Percentiles rank a stretch among this genome's conserved stretches.
Evolutionary conservation across 2,329 filamentous ascomycete species (phyloP).

Genomic region (Beauveria varroae): DNA sequence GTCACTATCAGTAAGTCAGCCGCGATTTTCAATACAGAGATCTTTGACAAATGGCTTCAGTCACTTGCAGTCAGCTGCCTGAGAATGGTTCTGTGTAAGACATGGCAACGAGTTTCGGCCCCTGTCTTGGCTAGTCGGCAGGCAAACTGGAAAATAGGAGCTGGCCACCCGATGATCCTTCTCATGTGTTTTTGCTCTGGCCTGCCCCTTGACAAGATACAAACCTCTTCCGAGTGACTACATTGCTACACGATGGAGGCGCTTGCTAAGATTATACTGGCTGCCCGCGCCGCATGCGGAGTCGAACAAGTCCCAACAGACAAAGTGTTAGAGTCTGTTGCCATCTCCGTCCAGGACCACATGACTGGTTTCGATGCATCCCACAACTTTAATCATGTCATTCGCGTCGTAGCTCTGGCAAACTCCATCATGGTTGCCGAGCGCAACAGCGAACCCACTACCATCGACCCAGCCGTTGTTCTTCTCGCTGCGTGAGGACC

Average conservation of each 20-base stretch:
- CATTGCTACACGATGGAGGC: not conserved
- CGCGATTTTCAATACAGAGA: no score
- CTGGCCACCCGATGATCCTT: no score
- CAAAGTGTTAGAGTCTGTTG: not conserved
- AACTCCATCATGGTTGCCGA: conserved; percentile 53
- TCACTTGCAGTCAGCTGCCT: no score
- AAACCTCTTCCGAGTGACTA: no score
- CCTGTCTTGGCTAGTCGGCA: no score
- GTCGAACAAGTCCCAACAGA: not conserved
- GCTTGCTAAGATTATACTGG: not conserved
- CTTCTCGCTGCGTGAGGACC: not conserved
- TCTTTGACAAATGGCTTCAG: no score
- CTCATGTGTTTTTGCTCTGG: no score
- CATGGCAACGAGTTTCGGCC: no score
- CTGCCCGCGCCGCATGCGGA: not conserved
- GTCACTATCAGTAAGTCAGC: no score
- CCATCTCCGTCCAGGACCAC: conserved; percentile 39
- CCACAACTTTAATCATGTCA: conserved; percentile 81
- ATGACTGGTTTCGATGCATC: conserved; percentile 77
- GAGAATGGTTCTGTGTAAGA: no score
- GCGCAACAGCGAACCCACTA: conserved; percentile 17
- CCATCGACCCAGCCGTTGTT: not conserved
- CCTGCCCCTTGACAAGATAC: no score
- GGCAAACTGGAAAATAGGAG: no score
- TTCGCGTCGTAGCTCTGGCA: conserved; percentile 67